Evolutionary conservation across 305 asterid genomes (phyloP).

Genomic region (Ilex paraguariensis): DNA sequence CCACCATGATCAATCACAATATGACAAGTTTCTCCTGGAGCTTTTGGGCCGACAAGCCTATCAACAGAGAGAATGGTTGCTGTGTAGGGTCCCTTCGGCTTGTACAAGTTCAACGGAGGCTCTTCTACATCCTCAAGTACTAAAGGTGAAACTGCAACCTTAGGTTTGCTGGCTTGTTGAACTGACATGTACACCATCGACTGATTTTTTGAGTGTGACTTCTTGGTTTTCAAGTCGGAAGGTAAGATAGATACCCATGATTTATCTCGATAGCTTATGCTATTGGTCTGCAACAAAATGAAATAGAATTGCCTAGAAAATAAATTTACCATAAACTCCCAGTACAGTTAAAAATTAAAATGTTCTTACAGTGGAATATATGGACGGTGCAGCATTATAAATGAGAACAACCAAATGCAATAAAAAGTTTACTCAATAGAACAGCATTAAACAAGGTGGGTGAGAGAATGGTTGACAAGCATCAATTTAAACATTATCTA

Average conservation of each 20-base stretch:
- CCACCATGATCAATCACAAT: constrained; percentile 91
- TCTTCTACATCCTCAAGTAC: constrained; percentile 76
- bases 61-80: constrained; percentile 87
- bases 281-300: constrained; percentile 40
- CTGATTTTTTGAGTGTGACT: constrained; percentile 27
- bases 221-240: constrained; percentile 30
- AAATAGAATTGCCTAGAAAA: too few relatives aligned
- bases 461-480: too few relatives aligned
- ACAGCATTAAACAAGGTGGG: too few relatives aligned
- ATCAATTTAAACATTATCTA: too few relatives aligned
- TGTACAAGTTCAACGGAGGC: constrained; percentile 86
- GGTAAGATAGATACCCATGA: constrained; percentile 31
- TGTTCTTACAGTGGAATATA: too few relatives aligned
- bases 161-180: constrained; percentile 71
- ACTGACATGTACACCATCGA: constrained; percentile 72
- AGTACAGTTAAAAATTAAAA: too few relatives aligned
- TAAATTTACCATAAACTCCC: constrained; percentile 1
- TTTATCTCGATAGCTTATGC: constrained; percentile 37
- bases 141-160: constrained; percentile 68
- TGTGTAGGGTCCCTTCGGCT: constrained; percentile 80
- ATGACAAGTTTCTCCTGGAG: constrained; percentile 98
- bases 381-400: too few relatives aligned
- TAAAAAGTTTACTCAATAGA: too few relatives aligned
- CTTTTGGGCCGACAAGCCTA: constrained; percentile 81
- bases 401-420: too few relatives aligned